Conservation (phyloP, 345 rosid species). For the Murraya koenigii region DNA sequence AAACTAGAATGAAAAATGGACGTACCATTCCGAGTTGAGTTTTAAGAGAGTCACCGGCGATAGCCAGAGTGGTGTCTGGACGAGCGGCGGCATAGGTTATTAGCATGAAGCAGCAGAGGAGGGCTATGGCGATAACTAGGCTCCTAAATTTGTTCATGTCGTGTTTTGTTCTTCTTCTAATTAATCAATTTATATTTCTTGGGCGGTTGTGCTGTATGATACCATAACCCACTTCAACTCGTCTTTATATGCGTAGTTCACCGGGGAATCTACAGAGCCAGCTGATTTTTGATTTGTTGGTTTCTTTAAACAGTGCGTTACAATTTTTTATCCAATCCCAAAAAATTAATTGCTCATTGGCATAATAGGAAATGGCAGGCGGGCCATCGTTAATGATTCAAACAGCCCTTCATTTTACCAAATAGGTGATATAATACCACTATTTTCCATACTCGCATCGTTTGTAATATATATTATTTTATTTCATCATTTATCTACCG, state of each 20-base stretch:
- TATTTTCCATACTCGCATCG: background rate
- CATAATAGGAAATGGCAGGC: background rate
- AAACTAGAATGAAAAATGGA: background rate
- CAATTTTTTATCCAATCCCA: background rate
- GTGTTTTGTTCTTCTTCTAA: background rate
- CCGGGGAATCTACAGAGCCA: too few relatives aligned
- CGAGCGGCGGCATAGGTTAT: constrained; percentile 18
- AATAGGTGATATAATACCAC: background rate
- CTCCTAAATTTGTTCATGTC: constrained; percentile 26
- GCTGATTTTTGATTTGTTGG: too few relatives aligned
- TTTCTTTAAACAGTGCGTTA: too few relatives aligned
- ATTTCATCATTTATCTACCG: too few relatives aligned
- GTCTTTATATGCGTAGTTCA: background rate
- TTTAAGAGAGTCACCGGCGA: background rate
- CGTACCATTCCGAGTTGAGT: constrained; percentile 9
- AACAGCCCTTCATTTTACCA: background rate
- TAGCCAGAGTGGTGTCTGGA: background rate
- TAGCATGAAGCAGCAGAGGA: constrained; percentile 24
- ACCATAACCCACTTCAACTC: background rate
- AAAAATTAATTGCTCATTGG: background rate
- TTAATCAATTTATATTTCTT: background rate
- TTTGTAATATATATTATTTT: too few relatives aligned
- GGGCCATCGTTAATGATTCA: background rate
- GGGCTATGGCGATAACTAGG: constrained; percentile 15
- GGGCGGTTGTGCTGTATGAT: too few relatives aligned